phyloP scores from a whole-genome alignment of 106 monocot species.

The Allium cepa region DNA sequence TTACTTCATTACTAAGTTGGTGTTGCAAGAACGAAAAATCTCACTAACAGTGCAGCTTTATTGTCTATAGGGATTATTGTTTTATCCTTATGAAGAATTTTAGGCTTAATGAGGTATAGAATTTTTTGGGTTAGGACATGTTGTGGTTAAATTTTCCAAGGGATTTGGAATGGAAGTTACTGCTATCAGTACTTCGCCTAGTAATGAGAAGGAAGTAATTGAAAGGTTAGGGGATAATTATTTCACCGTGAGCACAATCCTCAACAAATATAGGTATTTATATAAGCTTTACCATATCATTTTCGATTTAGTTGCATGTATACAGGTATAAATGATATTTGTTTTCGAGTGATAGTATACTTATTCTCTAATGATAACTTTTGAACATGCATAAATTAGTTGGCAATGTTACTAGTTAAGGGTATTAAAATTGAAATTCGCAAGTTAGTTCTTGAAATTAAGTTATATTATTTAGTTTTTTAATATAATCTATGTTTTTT shows the following conservation, averaged over 20 bases:
- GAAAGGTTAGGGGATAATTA: slow-evolving; percentile 53
- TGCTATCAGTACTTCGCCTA: slow-evolving; percentile 55
- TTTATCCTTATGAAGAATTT: slow-evolving; percentile 63
- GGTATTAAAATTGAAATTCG: too few species aligned
- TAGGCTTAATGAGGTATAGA: slow-evolving; percentile 50
- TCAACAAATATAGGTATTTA: slow-evolving; percentile 50
- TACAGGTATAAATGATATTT: too few species aligned
- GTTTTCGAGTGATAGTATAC: too few species aligned
- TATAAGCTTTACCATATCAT: too few species aligned
- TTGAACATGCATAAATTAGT: too few species aligned
- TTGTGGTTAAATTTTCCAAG: slow-evolving; percentile 75
- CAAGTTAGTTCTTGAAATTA: too few species aligned
- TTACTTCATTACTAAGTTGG: too few species aligned
- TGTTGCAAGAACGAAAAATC: too few species aligned
- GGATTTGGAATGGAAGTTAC: slow-evolving; percentile 80
- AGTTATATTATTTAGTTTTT: too few species aligned
- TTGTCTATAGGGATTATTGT: slow-evolving; percentile 70
- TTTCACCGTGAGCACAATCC: slow-evolving; percentile 54
- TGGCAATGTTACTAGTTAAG: too few species aligned
- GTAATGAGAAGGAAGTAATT: slow-evolving; percentile 55
- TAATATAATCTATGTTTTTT: not conserved
- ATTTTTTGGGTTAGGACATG: slow-evolving; percentile 75
- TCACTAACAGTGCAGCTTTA: slow-evolving; percentile 39
- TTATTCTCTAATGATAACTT: too few species aligned
- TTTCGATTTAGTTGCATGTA: too few species aligned